These are phyloP conservation scores for Moringa oleifera DNA, from an alignment of 345 rosid genomes.

Conservation along the genomic window DNA sequence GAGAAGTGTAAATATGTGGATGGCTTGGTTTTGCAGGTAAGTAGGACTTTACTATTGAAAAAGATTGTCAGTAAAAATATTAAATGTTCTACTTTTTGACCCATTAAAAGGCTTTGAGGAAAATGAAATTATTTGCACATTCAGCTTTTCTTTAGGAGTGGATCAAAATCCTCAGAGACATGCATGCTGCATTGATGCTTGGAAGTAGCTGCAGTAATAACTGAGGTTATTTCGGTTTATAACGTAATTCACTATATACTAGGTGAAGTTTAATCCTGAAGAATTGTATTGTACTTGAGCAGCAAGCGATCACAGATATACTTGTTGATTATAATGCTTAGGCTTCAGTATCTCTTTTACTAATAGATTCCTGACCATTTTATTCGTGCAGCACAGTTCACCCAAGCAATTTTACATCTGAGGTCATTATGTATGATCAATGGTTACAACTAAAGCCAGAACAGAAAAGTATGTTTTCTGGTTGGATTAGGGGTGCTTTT, in stretches of 20 bases:
- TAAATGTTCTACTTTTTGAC: no score
- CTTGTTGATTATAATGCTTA: background rate
- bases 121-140: background rate
- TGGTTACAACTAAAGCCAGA: constrained; percentile 72
- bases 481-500: constrained; percentile 82
- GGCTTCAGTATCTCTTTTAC: background rate
- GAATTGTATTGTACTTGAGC: no score
- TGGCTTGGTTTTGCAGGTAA: no score
- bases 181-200: background rate
- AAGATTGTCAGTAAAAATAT: no score
- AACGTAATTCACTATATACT: background rate
- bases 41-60: background rate
- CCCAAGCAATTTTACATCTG: constrained; percentile 51
- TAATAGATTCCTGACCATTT: background rate
- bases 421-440: constrained; percentile 68
- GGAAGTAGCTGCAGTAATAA: background rate
- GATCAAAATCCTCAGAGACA: background rate
- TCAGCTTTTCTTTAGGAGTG: background rate
- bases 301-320: no score
- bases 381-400: constrained; percentile 43
- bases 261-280: background rate
- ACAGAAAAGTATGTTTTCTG: constrained; percentile 43
- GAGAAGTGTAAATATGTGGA: no score
- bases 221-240: no score
- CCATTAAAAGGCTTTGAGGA: background rate